These are phyloP conservation scores for Phycomyces blakesleeanus DNA, from an alignment of 192 early-diverging fungal genomes.

Conservation along the genomic window DNA sequence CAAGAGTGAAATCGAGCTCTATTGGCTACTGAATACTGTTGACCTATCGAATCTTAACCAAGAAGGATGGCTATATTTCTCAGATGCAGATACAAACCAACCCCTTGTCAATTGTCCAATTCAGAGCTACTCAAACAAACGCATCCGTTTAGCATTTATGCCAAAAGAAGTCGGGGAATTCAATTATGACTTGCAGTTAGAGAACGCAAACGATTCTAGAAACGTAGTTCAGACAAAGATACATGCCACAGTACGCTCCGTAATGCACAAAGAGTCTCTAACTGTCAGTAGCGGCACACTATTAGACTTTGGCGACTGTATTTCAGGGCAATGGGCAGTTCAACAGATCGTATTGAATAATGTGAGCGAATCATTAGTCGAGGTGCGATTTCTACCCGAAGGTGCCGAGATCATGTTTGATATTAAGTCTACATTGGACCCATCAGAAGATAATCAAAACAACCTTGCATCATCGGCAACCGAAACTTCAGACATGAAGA, in stretches of 20 bases:
- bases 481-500: constrained; percentile 2
- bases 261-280: constrained; percentile 67
- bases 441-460: not conserved
- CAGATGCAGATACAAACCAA: constrained; percentile 68
- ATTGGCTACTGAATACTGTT: constrained; percentile 76
- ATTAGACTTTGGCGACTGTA: constrained; percentile 93
- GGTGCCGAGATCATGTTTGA: constrained; percentile 57
- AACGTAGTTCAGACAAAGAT: constrained; percentile 80
- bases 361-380: constrained; percentile 67
- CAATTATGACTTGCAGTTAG: constrained; percentile 81
- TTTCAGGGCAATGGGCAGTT: constrained; percentile 82
- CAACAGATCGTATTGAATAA: constrained; percentile 80
- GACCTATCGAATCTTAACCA: constrained; percentile 58
- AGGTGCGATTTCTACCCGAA: constrained; percentile 67
- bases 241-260: constrained; percentile 76
- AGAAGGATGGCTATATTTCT: constrained; percentile 65
- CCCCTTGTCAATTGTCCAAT: constrained; percentile 53
- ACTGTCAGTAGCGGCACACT: constrained; percentile 66
- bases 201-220: constrained; percentile 84
- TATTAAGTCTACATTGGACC: constrained; percentile 31
- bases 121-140: constrained; percentile 60
- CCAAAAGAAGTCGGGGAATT: constrained; percentile 90
- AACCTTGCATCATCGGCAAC: not conserved
- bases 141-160: constrained; percentile 80
- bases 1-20: constrained; percentile 85